Percentiles rank a stretch among this genome's conserved stretches.
These are phyloP conservation scores for Lolium perenne DNA, from an alignment of 176 grass and related monocot species.

Conservation along the genomic window DNA sequence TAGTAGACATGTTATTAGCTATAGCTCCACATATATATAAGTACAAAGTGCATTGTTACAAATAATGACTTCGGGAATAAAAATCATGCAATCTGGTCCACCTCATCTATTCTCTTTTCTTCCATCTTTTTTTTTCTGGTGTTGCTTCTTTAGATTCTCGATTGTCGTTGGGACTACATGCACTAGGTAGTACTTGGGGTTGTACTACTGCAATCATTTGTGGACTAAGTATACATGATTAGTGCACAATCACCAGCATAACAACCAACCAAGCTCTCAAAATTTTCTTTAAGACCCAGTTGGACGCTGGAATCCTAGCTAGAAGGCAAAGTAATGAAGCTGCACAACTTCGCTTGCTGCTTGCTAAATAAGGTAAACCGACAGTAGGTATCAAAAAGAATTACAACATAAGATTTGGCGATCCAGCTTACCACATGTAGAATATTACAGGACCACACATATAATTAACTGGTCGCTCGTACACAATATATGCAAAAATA, in stretches of 20 bases:
- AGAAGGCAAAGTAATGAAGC: not conserved
- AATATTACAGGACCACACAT: not conserved
- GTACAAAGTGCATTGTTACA: too few relatives aligned
- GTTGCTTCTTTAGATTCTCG: too few relatives aligned
- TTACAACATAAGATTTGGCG: not conserved
- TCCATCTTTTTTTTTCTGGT: too few relatives aligned
- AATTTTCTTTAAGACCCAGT: constrained; percentile 43
- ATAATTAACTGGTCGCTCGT: not conserved
- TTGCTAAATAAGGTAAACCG: not conserved
- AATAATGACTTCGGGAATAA: too few relatives aligned
- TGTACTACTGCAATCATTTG: constrained; percentile 12
- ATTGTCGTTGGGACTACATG: too few relatives aligned
- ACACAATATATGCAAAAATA: not conserved
- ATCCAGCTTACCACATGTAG: constrained; percentile 15
- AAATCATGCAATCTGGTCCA: too few relatives aligned
- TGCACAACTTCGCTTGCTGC: not conserved
- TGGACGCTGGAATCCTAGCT: not conserved
- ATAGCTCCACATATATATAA: too few relatives aligned
- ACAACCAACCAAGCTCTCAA: not conserved
- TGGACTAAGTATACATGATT: not conserved
- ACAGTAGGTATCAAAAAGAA: not conserved
- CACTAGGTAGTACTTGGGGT: too few relatives aligned
- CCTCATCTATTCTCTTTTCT: too few relatives aligned
- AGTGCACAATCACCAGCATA: not conserved
- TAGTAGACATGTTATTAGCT: too few relatives aligned